These are phyloP conservation scores for Macrolepiota fuliginosa DNA, from an alignment of 768 basidiomycete species.

Conservation along the genomic window DNA sequence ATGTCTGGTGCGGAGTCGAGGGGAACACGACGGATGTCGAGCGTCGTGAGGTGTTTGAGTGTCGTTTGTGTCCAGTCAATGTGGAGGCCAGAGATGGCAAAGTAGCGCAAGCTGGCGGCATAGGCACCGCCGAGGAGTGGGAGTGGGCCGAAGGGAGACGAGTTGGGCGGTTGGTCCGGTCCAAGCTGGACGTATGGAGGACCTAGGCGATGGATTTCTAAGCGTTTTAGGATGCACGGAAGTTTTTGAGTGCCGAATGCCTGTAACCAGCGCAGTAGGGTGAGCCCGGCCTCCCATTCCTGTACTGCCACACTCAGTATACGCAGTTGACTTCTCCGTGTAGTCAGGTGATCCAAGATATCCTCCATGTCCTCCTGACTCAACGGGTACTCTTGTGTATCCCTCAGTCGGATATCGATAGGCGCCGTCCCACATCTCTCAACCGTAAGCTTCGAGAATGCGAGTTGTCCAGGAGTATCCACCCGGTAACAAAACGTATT, in stretches of 20 bases:
- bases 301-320: slow-evolving; percentile 57
- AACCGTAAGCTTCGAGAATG: slow-evolving; percentile 56
- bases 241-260: slow-evolving; percentile 28
- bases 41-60: slow-evolving; percentile 52
- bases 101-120: slow-evolving; percentile 43
- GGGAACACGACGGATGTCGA: slow-evolving; percentile 65
- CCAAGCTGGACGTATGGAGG: slow-evolving; percentile 45
- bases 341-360: slow-evolving; percentile 50
- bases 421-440: slow-evolving; percentile 52
- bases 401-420: slow-evolving; percentile 64
- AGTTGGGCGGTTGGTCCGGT: slow-evolving; percentile 31
- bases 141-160: slow-evolving; percentile 27
- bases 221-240: slow-evolving; percentile 49
- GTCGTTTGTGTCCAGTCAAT: slow-evolving; percentile 54
- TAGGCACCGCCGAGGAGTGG: slow-evolving; percentile 50
- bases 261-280: slow-evolving; percentile 48
- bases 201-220: slow-evolving; percentile 65
- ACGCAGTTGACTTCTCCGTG: slow-evolving; percentile 55
- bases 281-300: slow-evolving; percentile 51
- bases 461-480: slow-evolving; percentile 32
- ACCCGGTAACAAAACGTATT: slow-evolving; percentile 60
- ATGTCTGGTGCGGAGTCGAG: slow-evolving; percentile 49
- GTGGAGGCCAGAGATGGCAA: slow-evolving; percentile 58
- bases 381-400: slow-evolving; percentile 29
- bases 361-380: slow-evolving; percentile 40